These are phyloP conservation scores for Trichophaea hybrida DNA, from an alignment of 2,329 filamentous ascomycete genomes.

Conservation along the genomic window DNA sequence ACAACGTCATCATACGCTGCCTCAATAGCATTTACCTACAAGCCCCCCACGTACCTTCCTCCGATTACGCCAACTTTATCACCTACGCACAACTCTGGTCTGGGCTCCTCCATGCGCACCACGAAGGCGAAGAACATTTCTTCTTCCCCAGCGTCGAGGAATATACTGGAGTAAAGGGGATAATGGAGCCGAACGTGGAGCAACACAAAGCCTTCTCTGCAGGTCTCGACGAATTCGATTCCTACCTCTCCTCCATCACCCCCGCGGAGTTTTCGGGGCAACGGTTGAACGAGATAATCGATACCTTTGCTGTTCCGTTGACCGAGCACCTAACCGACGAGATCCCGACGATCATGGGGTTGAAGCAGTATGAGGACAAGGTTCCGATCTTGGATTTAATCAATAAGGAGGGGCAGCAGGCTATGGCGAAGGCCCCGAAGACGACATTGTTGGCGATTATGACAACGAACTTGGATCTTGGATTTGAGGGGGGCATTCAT, in stretches of 20 bases:
- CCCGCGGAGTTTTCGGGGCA: slow-evolving; percentile 19
- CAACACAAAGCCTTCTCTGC: slow-evolving; percentile 27
- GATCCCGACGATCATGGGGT: slow-evolving; percentile 24
- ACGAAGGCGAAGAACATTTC: slow-evolving; percentile 45
- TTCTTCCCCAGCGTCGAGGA: slow-evolving; percentile 44
- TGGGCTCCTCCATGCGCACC: slow-evolving; percentile 46
- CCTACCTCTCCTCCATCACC: slow-evolving; percentile 15
- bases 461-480: slow-evolving; percentile 47
- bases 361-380: slow-evolving; percentile 25
- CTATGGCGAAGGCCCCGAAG: slow-evolving; percentile 37
- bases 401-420: slow-evolving; percentile 25
- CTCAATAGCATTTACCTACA: slow-evolving; percentile 51
- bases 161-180: slow-evolving; percentile 37
- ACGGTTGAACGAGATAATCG: slow-evolving; percentile 27
- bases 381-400: slow-evolving; percentile 24
- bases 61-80: slow-evolving; percentile 44
- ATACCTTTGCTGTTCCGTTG: slow-evolving; percentile 27
- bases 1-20: slow-evolving; percentile 49
- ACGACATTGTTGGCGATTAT: slow-evolving; percentile 51
- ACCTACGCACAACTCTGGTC: slow-evolving; percentile 45
- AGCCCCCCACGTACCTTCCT: slow-evolving; percentile 38
- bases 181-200: slow-evolving; percentile 38
- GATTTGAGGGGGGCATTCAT: slow-evolving; percentile 46
- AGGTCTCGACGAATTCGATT: slow-evolving; percentile 11
- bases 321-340: slow-evolving; percentile 27